Base-by-base conservation (phyloP, 305 asterid species). In the Andrographis paniculata region DNA sequence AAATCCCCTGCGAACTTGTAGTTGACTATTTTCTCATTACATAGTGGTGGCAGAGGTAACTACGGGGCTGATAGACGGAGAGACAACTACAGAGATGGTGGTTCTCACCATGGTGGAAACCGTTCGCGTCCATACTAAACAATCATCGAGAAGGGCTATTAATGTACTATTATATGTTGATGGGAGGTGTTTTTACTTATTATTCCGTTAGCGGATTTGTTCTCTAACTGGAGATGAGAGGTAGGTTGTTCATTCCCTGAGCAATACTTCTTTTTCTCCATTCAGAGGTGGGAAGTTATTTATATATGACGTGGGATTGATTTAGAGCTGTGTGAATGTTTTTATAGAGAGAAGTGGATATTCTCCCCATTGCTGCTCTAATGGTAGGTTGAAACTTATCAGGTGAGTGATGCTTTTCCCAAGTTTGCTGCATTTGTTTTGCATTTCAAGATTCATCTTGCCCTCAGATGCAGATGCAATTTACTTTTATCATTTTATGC, bases 401-500 rank as follows among this genome's bases (percentile, higher is more conserved):
- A 84, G 97, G 95, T 81, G 97, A 88, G 97, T 80, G 91, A 62
- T 84, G 82, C 93, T 78, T n/a, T n/a, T 59, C 53, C 57, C 49
- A 35, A 56, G n/a, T n/a, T n/a, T 50, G 43, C 58, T 67, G 65
- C 57, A 24, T 49, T 18, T 1, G 18, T 47, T 64, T 41, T 62
- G 47, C 41, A 16, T 60, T 48, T 62, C 42, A 33, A 59, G 55
- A 20, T 40, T 56, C 43, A 66, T 50, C 52, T 50, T 51, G 60
- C 54, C n/a, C n/a, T n/a, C n/a, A n/a, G n/a, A n/a, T n/a, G n/a
- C n/a, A n/a, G n/a, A n/a, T n/a, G n/a, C n/a, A n/a, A n/a, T n/a
- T n/a, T n/a, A n/a, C n/a, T n/a, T n/a, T n/a, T n/a, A n/a, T n/a
- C n/a, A n/a, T n/a, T n/a, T n/a, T n/a, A n/a, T n/a, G n/a, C n/a